Evolutionary conservation across 2,329 filamentous ascomycete genomes (phyloP), one percentile per base, ranked within the genome.

Genomic region (Berkeleyomyces basicola): DNA sequence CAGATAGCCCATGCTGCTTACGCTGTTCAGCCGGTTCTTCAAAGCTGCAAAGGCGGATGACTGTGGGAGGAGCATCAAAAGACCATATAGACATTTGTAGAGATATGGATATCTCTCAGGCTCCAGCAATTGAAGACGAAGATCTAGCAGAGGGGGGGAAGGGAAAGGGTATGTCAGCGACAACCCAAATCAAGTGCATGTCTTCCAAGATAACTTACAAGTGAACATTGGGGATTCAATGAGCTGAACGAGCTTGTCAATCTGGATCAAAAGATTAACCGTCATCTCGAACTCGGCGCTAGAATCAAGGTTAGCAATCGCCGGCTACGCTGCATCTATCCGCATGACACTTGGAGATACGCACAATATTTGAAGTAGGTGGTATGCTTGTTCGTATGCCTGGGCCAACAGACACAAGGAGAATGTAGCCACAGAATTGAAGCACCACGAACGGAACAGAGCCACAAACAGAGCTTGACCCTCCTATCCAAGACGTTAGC

Each of bases 261-360:
- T 96, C 72, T 99, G 95, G 51, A 99, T 99, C 62, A 99, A 82
- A 74, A 96, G 95, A 69, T 96, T 96, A 68, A 99, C 93, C 0
- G 92, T 97, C 90, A 99, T 97, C 72, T 99, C 93, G 58, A 99
- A 79, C 69, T 99, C 93, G 65, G 90, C 93, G 73, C 90, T 95
- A 67, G 11, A 61, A 7, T 7, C 9, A 23, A 49, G 23, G 39
- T 49, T 7, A 58, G 36, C 40, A 39, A 14, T 14, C 2, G 1
- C 31, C 9, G n/a, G 14, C 23, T 10, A 53, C n/a, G 31, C 43
- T 43, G 7, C 33, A 46, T 57, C 33, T 53, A 40, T 23, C 47
- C 11, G 9, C 3, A 59, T 16, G 33, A 23, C 55, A 16, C 10
- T 51, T 23, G 4, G 23, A 39, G 6, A 3, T 65, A 72, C 84